Conservation (phyloP, 2,329 filamentous ascomycete species). For the Colletotrichum agaves region DNA sequence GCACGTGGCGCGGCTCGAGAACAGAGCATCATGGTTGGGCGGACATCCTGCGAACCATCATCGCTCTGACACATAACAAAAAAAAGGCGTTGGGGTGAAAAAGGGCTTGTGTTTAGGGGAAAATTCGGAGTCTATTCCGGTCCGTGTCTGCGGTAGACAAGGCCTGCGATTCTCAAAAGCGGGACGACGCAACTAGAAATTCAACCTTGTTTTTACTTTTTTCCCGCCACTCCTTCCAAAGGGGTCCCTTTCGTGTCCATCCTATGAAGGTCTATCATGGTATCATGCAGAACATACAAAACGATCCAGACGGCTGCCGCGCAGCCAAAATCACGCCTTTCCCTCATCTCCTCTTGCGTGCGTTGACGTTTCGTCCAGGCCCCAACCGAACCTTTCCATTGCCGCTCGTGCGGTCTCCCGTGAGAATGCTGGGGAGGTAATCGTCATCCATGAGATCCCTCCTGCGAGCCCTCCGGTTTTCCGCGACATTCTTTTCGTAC, state of each 20-base stretch:
- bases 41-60: background rate
- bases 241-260: constrained; percentile 1
- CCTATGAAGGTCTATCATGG: constrained; percentile 33
- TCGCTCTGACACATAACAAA: constrained; percentile 24
- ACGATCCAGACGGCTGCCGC: constrained; percentile 19
- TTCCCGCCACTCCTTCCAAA: constrained; percentile 18
- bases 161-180: constrained; percentile 4
- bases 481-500: constrained; percentile 72
- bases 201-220: constrained; percentile 16
- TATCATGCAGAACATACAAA: constrained; percentile 37
- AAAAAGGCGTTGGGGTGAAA: constrained; percentile 26
- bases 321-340: background rate
- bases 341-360: constrained; percentile 17
- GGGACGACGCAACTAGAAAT: constrained; percentile 23
- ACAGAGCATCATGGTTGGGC: background rate
- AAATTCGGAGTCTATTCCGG: constrained; percentile 29
- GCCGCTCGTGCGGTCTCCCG: constrained; percentile 74
- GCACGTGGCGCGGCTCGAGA: background rate
- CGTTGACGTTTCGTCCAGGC: constrained; percentile 86
- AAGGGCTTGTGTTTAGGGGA: constrained; percentile 31
- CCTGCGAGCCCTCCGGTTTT: constrained; percentile 74
- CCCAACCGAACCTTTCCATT: constrained; percentile 82
- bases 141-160: constrained; percentile 23
- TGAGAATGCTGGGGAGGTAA: constrained; percentile 86
- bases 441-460: constrained; percentile 95